These are phyloP conservation scores for Penicillium maclennaniae DNA, from an alignment of 495 filamentous ascomycete species.

Conservation along the genomic window DNA sequence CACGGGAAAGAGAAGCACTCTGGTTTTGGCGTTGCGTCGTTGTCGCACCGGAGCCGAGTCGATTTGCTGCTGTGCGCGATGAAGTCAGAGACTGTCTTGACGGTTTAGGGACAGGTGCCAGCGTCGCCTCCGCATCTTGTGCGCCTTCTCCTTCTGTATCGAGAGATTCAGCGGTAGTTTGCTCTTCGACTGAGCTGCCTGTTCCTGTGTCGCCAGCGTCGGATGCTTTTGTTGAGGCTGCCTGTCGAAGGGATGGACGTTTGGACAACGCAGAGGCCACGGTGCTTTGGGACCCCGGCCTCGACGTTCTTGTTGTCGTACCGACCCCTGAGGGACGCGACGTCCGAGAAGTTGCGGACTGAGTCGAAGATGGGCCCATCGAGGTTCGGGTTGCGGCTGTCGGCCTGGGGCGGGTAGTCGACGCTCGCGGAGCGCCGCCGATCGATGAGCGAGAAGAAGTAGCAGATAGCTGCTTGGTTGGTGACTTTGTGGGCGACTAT, in stretches of 20 bases:
- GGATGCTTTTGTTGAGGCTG: conserved; percentile 23
- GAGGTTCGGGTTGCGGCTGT: conserved; percentile 54
- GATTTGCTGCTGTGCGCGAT: conserved; percentile 21
- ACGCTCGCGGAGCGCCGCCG: conserved; percentile 49
- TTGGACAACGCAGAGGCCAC: conserved; percentile 29
- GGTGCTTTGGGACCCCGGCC: conserved; percentile 31
- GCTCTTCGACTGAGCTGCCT: conserved; percentile 31
- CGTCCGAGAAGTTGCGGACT: conserved; percentile 26
- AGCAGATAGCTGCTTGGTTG: conserved; percentile 68
- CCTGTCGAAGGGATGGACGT: conserved; percentile 38
- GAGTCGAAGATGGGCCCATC: conserved; percentile 60
- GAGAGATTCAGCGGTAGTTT: conserved; percentile 24
- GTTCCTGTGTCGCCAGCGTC: conserved; percentile 27
- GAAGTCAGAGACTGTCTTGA: conserved; percentile 33
- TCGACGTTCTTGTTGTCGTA: conserved; percentile 28
- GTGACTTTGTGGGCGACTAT: conserved; percentile 74
- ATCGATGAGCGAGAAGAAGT: conserved; percentile 46
- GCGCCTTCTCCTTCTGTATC: conserved; percentile 23
- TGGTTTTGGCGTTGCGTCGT: conserved; percentile 30
- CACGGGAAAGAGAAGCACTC: conserved; percentile 50
- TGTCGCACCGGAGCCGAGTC: conserved; percentile 20
- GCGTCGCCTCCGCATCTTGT: conserved; percentile 13
- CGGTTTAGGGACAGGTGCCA: conserved; percentile 15
- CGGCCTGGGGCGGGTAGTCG: conserved; percentile 50
- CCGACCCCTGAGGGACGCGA: conserved; percentile 41